phyloP scores from a whole-genome alignment of 2,329 filamentous ascomycete species.

The Cryphonectria nitschkei region DNA sequence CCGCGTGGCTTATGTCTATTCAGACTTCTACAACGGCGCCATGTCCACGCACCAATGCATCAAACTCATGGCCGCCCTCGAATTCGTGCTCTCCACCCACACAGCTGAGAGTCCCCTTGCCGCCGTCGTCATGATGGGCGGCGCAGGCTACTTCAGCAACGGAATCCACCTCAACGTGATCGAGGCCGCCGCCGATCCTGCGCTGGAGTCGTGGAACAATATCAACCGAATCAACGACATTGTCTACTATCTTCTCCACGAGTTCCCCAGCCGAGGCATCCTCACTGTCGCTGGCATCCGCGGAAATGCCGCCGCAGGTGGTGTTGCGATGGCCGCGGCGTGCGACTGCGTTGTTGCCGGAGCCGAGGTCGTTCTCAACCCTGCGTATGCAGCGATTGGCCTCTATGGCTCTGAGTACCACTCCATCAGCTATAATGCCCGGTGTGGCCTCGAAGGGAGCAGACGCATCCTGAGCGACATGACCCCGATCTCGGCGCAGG shows the following conservation, averaged over 20 bases:
- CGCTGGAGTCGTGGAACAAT: slow-evolving; percentile 46
- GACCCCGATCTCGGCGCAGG: slow-evolving; percentile 43
- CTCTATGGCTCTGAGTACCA: slow-evolving; percentile 47
- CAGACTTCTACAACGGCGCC: slow-evolving; percentile 49
- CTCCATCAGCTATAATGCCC: slow-evolving; percentile 43
- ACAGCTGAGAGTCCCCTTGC: slow-evolving; percentile 37
- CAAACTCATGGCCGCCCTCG: slow-evolving; percentile 41
- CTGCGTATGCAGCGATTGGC: slow-evolving; percentile 45
- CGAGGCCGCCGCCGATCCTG: slow-evolving; percentile 42
- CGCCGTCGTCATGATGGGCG: slow-evolving; percentile 45
- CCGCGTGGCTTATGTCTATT: slow-evolving; percentile 45
- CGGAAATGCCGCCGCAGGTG: slow-evolving; percentile 47
- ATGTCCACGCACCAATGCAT: slow-evolving; percentile 46
- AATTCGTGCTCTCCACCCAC: slow-evolving; percentile 39
- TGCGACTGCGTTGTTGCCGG: slow-evolving; percentile 44
- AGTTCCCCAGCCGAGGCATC: slow-evolving; percentile 41
- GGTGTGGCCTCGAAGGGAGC: slow-evolving; percentile 41
- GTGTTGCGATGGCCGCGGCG: slow-evolving; percentile 46
- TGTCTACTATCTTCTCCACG: slow-evolving; percentile 42
- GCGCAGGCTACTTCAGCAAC: slow-evolving; percentile 47
- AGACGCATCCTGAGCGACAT: slow-evolving; percentile 41
- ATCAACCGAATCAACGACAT: slow-evolving; percentile 50
- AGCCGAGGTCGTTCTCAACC: slow-evolving; percentile 44
- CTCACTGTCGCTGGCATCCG: slow-evolving; percentile 44
- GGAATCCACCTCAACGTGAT: slow-evolving; percentile 49